These are phyloP conservation scores for Diddensiella transvaalensis DNA, from an alignment of 805 yeast species.

Conservation along the genomic window DNA sequence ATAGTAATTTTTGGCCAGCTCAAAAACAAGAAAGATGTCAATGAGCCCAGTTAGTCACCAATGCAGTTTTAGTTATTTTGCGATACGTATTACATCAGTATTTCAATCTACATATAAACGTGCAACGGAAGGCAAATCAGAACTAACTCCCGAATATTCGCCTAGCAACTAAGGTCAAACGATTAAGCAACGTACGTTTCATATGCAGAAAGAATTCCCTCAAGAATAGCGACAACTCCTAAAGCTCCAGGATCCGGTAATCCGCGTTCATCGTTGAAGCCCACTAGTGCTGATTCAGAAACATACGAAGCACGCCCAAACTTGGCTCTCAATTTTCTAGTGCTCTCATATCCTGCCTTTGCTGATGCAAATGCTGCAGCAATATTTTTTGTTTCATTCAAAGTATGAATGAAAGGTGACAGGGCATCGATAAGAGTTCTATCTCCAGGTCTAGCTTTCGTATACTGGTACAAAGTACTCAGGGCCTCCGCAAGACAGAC, in stretches of 20 bases:
- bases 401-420: slow-evolving; percentile 75
- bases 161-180: no score
- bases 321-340: slow-evolving; percentile 72
- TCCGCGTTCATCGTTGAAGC: slow-evolving; percentile 41
- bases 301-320: slow-evolving; percentile 95
- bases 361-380: slow-evolving; percentile 55
- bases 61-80: no score
- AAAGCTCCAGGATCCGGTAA: slow-evolving; percentile 95
- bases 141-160: no score
- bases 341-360: slow-evolving; percentile 66
- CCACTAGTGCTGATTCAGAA: slow-evolving; percentile 51
- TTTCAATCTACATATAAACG: no score
- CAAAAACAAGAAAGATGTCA: no score
- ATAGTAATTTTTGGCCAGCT: no score
- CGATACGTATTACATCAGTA: no score
- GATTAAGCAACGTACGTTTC: no score
- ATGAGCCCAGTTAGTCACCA: no score
- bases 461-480: slow-evolving; percentile 73
- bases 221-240: slow-evolving; percentile 63
- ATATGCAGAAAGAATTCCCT: slow-evolving; percentile 35
- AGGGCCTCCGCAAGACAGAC: slow-evolving; percentile 49
- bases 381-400: slow-evolving; percentile 50
- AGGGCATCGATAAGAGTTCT: slow-evolving; percentile 86
- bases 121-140: no score
- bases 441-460: slow-evolving; percentile 85